These are phyloP conservation scores for Podospora appendiculata DNA, from an alignment of 495 filamentous ascomycete genomes.

Conservation along the genomic window DNA sequence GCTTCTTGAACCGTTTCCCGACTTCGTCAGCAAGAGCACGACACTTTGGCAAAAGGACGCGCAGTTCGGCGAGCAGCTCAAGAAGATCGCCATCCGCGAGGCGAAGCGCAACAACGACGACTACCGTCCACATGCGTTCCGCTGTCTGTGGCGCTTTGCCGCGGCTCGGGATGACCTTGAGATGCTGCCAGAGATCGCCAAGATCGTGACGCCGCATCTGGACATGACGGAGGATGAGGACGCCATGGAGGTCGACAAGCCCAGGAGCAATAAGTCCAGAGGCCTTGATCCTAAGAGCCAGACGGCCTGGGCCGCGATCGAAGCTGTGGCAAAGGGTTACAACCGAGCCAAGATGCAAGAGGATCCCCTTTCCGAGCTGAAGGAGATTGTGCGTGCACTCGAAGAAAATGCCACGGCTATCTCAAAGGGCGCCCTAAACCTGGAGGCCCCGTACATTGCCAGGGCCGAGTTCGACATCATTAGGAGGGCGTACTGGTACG, in stretches of 20 bases:
- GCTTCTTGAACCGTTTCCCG: conserved; percentile 76
- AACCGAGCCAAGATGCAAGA: conserved; percentile 28
- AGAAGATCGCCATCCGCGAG: conserved; percentile 71
- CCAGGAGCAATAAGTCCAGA: conserved; percentile 21
- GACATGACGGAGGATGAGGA: conserved; percentile 47
- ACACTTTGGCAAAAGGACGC: conserved; percentile 48
- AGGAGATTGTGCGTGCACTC: conserved; percentile 18
- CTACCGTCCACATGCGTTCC: conserved; percentile 71
- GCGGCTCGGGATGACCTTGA: conserved; percentile 55
- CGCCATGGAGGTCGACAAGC: conserved; percentile 54
- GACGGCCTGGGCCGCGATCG: conserved; percentile 32
- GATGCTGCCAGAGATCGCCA: conserved; percentile 58
- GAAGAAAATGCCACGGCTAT: conserved; percentile 9
- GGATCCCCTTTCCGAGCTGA: conserved; percentile 22
- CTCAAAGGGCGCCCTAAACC: not conserved
- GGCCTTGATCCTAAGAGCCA: conserved; percentile 24
- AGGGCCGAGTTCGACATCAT: conserved; percentile 15
- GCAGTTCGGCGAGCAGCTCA: conserved; percentile 33
- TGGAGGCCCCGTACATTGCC: conserved; percentile 18
- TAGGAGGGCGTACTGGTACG: conserved; percentile 27
- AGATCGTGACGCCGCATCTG: conserved; percentile 52
- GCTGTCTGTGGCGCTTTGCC: conserved; percentile 63
- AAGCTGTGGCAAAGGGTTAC: conserved; percentile 33
- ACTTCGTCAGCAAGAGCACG: conserved; percentile 57
- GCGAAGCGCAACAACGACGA: conserved; percentile 78